A percentile compares a stretch with the other conserved stretches of the same genome.
These are phyloP conservation scores for Cupressus sempervirens DNA, from an alignment of 75 land plant genomes.

Conservation along the genomic window DNA sequence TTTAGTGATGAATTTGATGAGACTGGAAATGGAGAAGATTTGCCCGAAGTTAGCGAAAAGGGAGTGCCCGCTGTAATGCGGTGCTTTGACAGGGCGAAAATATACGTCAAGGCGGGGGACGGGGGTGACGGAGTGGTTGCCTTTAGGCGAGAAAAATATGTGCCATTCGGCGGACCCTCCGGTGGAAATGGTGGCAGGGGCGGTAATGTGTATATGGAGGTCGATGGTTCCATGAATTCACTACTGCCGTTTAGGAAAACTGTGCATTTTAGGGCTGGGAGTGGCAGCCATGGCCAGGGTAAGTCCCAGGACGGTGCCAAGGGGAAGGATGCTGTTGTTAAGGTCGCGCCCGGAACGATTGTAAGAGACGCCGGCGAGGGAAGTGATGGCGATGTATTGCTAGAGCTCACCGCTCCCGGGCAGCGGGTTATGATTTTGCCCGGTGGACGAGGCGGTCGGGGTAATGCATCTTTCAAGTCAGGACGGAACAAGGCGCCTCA, in stretches of 20 bases:
- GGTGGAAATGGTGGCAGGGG: slow-evolving; percentile 95
- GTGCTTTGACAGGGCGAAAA: slow-evolving; percentile 88
- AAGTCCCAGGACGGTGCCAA: slow-evolving; percentile 59
- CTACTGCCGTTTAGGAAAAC: slow-evolving; percentile 69
- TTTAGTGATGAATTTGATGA: neutral
- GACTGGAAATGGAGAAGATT: slow-evolving; percentile 12
- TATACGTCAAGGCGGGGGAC: slow-evolving; percentile 85
- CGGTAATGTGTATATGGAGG: slow-evolving; percentile 74
- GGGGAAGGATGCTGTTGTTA: slow-evolving; percentile 75
- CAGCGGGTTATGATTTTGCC: slow-evolving; percentile 75
- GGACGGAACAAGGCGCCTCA: slow-evolving; percentile 81
- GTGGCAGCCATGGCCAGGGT: slow-evolving; percentile 81
- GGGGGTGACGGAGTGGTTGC: slow-evolving; percentile 97
- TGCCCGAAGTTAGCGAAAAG: slow-evolving; percentile 36
- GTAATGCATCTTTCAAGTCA: slow-evolving; percentile 86
- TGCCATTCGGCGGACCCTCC: slow-evolving; percentile 93
- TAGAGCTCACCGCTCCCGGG: slow-evolving; percentile 73
- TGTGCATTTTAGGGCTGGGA: slow-evolving; percentile 84
- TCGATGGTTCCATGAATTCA: slow-evolving; percentile 83
- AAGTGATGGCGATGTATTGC: slow-evolving; percentile 43
- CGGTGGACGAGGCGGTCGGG: slow-evolving; percentile 95
- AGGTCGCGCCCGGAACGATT: slow-evolving; percentile 84
- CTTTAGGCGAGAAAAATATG: slow-evolving; percentile 86
- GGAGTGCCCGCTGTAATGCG: slow-evolving; percentile 95
- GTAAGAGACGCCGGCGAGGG: slow-evolving; percentile 54